Evolutionary conservation across 331 rosid genomes (phyloP).

Genomic region (Cydonia oblonga): DNA sequence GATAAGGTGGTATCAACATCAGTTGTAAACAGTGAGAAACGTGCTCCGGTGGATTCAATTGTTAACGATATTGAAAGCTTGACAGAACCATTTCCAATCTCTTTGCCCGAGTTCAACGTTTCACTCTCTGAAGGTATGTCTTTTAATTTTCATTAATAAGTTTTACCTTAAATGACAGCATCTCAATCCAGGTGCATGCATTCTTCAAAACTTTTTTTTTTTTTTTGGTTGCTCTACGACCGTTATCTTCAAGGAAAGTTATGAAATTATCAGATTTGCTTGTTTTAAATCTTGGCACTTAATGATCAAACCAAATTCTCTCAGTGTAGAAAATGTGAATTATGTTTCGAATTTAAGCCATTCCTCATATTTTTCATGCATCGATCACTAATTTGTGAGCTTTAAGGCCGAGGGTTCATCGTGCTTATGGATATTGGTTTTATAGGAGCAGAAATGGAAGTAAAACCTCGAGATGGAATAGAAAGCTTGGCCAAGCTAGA

Average conservation of each 20-base stretch:
- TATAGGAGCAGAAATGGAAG: slow-evolving; percentile 18
- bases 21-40: slow-evolving; percentile 12
- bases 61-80: slow-evolving; percentile 19
- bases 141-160: neutral
- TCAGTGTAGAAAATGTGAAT: neutral
- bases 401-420: neutral
- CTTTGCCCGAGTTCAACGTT: neutral
- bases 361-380: neutral
- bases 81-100: neutral
- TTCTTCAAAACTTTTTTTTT: neutral
- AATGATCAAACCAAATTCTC: neutral
- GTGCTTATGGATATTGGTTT: neutral
- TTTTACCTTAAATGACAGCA: neutral
- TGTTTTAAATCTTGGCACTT: neutral
- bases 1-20: slow-evolving; percentile 8
- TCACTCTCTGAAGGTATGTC: slow-evolving; percentile 31
- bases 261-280: neutral
- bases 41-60: neutral
- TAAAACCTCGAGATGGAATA: slow-evolving; percentile 5
- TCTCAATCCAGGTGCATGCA: neutral
- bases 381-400: neutral
- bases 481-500: slow-evolving; percentile 10
- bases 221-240: neutral
- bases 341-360: neutral
- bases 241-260: neutral